These are phyloP conservation scores for Lithospermum erythrorhizon DNA, from an alignment of 257 asterid genomes.

Conservation along the genomic window DNA sequence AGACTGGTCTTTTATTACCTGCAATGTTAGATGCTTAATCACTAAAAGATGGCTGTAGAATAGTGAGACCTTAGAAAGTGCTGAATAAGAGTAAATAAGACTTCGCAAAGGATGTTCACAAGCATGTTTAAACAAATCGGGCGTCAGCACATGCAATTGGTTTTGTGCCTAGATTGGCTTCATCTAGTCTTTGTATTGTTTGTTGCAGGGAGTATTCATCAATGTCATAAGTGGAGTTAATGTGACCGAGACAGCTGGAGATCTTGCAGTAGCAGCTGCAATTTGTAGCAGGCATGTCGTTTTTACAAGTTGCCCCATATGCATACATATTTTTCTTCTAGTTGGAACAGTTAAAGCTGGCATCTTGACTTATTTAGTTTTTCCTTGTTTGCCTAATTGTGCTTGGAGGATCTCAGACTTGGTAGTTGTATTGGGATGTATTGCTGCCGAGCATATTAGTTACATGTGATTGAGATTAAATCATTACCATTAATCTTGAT, in stretches of 20 bases:
- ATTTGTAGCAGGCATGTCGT: conserved; percentile 84
- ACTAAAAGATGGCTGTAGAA: not conserved
- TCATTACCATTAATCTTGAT: too few relatives aligned
- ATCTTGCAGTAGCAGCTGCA: conserved; percentile 92
- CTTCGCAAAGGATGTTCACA: not conserved
- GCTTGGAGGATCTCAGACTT: too few relatives aligned
- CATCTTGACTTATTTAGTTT: too few relatives aligned
- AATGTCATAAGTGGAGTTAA: conserved; percentile 65
- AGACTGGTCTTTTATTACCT: not conserved
- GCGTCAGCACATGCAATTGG: not conserved
- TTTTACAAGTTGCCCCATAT: not conserved
- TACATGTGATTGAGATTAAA: too few relatives aligned
- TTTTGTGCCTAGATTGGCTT: not conserved
- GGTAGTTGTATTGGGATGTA: too few relatives aligned
- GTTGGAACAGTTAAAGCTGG: not conserved
- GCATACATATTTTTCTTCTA: not conserved
- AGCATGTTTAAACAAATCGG: not conserved
- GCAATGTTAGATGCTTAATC: not conserved
- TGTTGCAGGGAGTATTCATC: conserved; percentile 57
- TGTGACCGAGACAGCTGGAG: conserved; percentile 84
- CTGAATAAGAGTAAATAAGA: not conserved
- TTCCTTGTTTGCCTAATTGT: too few relatives aligned
- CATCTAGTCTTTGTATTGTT: conserved; percentile 9
- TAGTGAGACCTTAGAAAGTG: not conserved
- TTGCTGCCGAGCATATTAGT: too few relatives aligned